Conservation (phyloP, 345 rosid species). For the Brassica juncea region DNA sequence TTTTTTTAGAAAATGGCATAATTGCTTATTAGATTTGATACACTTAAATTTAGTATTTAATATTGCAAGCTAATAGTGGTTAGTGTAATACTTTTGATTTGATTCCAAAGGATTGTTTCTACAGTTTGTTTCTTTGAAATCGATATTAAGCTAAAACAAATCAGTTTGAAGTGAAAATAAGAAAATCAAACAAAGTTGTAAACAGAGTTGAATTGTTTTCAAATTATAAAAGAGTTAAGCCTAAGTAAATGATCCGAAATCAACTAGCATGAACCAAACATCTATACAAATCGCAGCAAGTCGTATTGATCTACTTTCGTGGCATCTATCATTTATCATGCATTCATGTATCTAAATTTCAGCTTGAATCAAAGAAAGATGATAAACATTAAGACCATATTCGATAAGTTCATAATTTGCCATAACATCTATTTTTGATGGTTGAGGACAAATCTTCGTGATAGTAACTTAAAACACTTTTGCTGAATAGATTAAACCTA, state of each 20-base stretch:
- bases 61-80: background rate
- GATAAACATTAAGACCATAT: background rate
- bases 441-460: background rate
- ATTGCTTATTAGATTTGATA: too few relatives aligned
- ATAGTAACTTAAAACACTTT: background rate
- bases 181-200: background rate
- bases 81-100: background rate
- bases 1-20: too few relatives aligned
- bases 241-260: background rate
- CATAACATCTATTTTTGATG: background rate
- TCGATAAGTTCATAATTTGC: background rate
- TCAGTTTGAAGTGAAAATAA: background rate
- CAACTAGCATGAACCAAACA: background rate
- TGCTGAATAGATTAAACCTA: background rate
- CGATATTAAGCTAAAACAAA: background rate
- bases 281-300: background rate
- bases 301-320: too few relatives aligned
- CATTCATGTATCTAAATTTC: background rate
- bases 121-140: background rate
- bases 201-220: background rate
- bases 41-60: background rate
- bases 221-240: background rate
- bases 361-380: background rate
- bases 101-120: background rate
- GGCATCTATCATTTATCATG: background rate